These are phyloP conservation scores for Nigrograna mackinnonii DNA, from an alignment of 2,329 filamentous ascomycete species.

Conservation along the genomic window DNA sequence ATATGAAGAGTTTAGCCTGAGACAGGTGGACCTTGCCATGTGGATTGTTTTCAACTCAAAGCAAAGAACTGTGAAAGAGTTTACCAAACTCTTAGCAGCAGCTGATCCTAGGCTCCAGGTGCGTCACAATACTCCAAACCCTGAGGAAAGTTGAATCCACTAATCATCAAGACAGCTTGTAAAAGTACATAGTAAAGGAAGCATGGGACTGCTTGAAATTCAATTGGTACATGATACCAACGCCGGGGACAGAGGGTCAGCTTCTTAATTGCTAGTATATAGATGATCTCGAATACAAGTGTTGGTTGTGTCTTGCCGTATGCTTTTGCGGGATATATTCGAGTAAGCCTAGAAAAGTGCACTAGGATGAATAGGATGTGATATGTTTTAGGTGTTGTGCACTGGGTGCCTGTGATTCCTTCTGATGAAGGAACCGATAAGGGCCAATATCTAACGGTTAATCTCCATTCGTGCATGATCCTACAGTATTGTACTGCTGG, in stretches of 20 bases:
- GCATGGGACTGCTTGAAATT: constrained; percentile 8
- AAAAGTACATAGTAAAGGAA: constrained; percentile 5
- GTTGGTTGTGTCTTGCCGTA: no score
- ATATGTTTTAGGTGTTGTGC: no score
- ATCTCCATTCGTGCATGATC: no score
- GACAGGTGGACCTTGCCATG: constrained; percentile 38
- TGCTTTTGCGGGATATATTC: no score
- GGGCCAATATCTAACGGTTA: no score
- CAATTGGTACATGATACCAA: constrained; percentile 3
- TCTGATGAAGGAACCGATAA: no score
- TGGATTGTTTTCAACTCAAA: constrained; percentile 23
- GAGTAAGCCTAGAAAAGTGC: no score
- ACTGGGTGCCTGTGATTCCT: no score
- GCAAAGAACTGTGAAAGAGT: constrained; percentile 26
- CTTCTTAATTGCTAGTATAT: background rate
- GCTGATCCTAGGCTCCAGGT: constrained; percentile 6
- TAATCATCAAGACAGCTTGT: constrained; percentile 3
- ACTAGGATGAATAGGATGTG: no score
- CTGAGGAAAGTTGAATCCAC: background rate
- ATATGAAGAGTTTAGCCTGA: constrained; percentile 24
- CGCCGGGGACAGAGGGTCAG: background rate
- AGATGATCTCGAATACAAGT: no score
- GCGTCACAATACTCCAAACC: background rate
- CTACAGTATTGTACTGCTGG: no score
- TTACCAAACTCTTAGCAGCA: constrained; percentile 6